Conservation (phyloP, 305 asterid genomes). For the Andrographis paniculata region DNA sequence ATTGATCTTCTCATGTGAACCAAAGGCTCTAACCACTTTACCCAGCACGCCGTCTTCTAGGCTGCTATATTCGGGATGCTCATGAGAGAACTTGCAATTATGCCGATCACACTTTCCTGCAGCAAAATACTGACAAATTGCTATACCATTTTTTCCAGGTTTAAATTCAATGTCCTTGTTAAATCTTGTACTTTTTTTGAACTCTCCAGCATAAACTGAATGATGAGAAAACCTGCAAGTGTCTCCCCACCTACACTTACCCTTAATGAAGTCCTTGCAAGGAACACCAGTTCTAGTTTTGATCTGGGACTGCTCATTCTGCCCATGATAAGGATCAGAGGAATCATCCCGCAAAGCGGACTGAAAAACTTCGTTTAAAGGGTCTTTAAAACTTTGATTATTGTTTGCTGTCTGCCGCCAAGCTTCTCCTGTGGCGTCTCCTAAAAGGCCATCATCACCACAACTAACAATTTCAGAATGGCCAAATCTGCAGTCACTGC, state of each 20-base stretch:
- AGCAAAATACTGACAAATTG: constrained; percentile 62
- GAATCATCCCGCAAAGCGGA: constrained; percentile 34
- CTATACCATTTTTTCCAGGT: constrained; percentile 30
- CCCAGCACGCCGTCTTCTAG: constrained; percentile 35
- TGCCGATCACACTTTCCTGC: constrained; percentile 69
- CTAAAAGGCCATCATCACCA: constrained; percentile 29
- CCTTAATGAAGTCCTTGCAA: constrained; percentile 59
- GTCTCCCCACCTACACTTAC: constrained; percentile 77
- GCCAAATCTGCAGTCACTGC: constrained; percentile 58
- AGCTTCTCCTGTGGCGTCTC: constrained; percentile 36
- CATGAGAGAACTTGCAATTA: constrained; percentile 79
- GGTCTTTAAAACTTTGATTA: constrained; percentile 31
- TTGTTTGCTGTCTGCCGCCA: constrained; percentile 37
- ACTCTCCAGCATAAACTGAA: constrained; percentile 36
- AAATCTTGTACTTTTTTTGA: constrained; percentile 32
- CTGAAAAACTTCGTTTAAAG: constrained; percentile 33
- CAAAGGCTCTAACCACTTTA: constrained; percentile 24
- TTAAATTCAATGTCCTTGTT: constrained; percentile 35
- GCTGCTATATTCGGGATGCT: constrained; percentile 30
- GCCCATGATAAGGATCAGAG: constrained; percentile 38
- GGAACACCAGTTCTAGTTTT: constrained; percentile 42
- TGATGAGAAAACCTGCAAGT: constrained; percentile 77
- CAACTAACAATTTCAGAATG: constrained; percentile 36
- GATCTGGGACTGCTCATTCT: constrained; percentile 38
- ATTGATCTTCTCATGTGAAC: constrained; percentile 26